Base-by-base conservation (phyloP, 1,139 yeast species). In the Scheffersomyces parashehatae region DNA sequence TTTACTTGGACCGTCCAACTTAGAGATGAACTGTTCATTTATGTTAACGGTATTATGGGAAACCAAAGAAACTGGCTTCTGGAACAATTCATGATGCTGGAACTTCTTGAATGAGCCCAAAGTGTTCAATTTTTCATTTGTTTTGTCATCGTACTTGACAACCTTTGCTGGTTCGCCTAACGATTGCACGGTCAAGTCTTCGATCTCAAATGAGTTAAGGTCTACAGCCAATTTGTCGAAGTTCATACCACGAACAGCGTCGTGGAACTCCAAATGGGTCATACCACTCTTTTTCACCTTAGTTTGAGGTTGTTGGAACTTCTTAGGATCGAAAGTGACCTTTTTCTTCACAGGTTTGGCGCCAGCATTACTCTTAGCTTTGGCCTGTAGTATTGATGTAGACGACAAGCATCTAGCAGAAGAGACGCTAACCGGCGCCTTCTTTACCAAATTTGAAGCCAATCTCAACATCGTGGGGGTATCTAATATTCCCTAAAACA, bases 71-170 rank as follows among this genome's bases (percentile, higher is more conserved):
- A 82, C 61, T 13, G 90, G 91, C 29, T 69, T 67, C 28, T 68
- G 59, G 56, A 81, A 83, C 38, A 83, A 56, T 60, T 85, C 93
- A 52, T 81, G 79, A 58, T 75, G 82, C 62, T 85, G 93, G 50
- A 70, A 73, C 51, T 79, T 82, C 53, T 80, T 79, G 62, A 85
- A 85, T 0, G 82, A 67, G 13, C 86, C 86, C 40, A 81, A 60
- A 20, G 58, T 52, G 14, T 55, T 54, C 49, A 81, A 67, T 14
- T 56, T 55, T 24, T 50, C 38, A 45, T 61, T 61, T 8, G 60
- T 47, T 3, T 41, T 37, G 1, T 51, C 36, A 14, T 58, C 50
- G 51, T 65, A 73, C 29, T 55, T 59, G 15, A 60, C 63, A 3
- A 72, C 58, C n/a, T 50, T 45, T 11, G 56, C 39, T 13, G 49